Evolutionary conservation across 2,329 filamentous ascomycete genomes (phyloP).

Genomic region (Xylariales sp.): DNA sequence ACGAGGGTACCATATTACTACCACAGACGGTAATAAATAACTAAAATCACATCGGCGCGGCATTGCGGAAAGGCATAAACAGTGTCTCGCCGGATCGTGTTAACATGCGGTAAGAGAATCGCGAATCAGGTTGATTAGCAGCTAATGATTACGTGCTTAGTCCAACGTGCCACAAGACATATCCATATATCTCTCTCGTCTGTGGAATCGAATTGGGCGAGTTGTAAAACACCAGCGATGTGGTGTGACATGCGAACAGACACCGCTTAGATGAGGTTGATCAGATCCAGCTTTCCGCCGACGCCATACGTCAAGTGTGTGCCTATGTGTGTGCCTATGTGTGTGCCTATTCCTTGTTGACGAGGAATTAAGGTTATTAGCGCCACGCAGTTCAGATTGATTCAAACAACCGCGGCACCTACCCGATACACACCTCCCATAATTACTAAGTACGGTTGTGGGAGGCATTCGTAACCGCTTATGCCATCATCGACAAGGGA

Average conservation of each 20-base stretch:
- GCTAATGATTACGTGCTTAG: conserved; percentile 23
- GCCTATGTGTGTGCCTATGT: too few relatives aligned
- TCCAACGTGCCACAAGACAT: conserved; percentile 34
- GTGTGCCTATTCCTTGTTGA: conserved; percentile 4
- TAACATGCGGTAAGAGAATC: conserved; percentile 16
- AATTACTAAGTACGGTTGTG: too few relatives aligned
- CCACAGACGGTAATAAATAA: conserved; percentile 5
- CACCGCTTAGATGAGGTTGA: not conserved
- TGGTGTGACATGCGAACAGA: conserved; percentile 22
- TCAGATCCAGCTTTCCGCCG: conserved; percentile 7
- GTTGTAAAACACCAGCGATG: conserved; percentile 24
- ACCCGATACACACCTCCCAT: conserved; percentile 15
- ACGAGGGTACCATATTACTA: conserved; percentile 13
- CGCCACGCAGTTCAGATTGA: conserved; percentile 25
- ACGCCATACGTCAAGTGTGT: not conserved
- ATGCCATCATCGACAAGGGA: not conserved
- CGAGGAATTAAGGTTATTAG: conserved; percentile 35
- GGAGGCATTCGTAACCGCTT: not conserved
- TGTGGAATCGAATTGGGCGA: conserved; percentile 20
- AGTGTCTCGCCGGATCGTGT: conserved; percentile 9
- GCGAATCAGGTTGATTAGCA: conserved; percentile 21
- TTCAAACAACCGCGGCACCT: conserved; percentile 10
- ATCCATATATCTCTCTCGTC: conserved; percentile 24
- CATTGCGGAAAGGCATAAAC: not conserved
- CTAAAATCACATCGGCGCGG: conserved; percentile 10